Base-by-base conservation (phyloP, 2,329 filamentous ascomycete species). In the Penicillium sp. region DNA sequence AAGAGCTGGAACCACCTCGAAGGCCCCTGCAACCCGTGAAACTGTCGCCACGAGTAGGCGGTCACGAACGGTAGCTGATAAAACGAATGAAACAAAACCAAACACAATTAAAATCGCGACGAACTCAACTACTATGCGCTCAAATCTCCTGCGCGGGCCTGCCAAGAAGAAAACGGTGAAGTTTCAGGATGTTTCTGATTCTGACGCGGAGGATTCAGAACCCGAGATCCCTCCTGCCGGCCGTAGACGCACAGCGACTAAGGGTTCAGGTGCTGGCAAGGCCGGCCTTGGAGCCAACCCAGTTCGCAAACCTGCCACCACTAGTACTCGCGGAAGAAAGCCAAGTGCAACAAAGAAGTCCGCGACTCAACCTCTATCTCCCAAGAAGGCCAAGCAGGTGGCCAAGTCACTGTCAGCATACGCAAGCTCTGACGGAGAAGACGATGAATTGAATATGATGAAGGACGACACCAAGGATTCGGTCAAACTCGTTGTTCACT, bases 351-450 rank as follows among this genome's bases (percentile, higher is more conserved):
- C 64, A n/a, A 69, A 68, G 54, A 69, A 69, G 34, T 59, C 57
- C 26, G 56, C 58, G 9, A 42, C 62, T 9, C 67, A 76, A 53
- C 75, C 76, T 16, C 63, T 80, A 27, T 79, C 77, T 11, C 78
- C 78, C 1, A 79, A 79, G 67, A 80, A 79, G 59, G 69, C 73
- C 29, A 78, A 72, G 7, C 77, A 79, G 57, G 65, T 79, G 35
- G 70, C 75, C 16, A 79, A 76, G 56, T 68, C 69, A 2, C 60
- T 68, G 13, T 67, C 70, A 2, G 62, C 70, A 4, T 71, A 74
- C 41, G 68, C 64, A 4, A 70, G 68, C 55, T 73, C 74, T 3
- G 70, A 74, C 23, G 70, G 66, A 4, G 72, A 76, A 34, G 76
- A 79, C 8, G 76, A 78, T 58, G 76, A 78, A 55, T 64, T 77